These are phyloP conservation scores for Cornus controversa DNA, from an alignment of 148 eudicot species.

Conservation along the genomic window DNA sequence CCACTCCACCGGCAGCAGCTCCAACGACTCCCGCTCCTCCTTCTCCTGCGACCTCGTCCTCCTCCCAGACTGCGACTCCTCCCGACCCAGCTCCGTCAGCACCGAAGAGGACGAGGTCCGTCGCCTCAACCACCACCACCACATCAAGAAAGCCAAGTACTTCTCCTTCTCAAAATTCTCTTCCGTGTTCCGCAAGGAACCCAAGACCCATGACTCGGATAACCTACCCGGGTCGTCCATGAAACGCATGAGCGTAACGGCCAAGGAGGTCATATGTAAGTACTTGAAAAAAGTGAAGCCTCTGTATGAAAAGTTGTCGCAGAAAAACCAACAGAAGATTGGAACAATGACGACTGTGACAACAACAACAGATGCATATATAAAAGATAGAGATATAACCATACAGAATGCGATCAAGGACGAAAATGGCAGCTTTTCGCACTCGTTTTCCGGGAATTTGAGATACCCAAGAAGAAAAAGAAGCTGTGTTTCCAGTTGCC, in stretches of 20 bases:
- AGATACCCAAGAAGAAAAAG: constrained; percentile 38
- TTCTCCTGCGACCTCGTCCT: constrained; percentile 43
- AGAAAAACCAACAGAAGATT: constrained; percentile 20
- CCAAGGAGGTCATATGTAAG: constrained; percentile 71
- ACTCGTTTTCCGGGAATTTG: constrained; percentile 72
- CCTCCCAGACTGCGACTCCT: constrained; percentile 70
- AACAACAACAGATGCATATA: not conserved
- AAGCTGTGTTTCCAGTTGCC: constrained; percentile 66
- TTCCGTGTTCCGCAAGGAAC: constrained; percentile 58
- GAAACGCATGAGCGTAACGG: constrained; percentile 48
- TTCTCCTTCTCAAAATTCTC: constrained; percentile 69
- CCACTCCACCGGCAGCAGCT: constrained; percentile 46
- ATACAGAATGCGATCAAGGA: not conserved
- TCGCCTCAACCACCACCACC: constrained; percentile 15
- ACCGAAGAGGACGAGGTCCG: constrained; percentile 38
- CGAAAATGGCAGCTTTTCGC: constrained; percentile 13
- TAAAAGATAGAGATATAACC: not conserved
- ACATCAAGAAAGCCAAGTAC: constrained; percentile 32
- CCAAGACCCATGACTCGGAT: not conserved
- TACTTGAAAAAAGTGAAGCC: constrained; percentile 86
- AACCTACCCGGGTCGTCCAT: constrained; percentile 13
- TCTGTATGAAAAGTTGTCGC: constrained; percentile 66
- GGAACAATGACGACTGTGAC: not conserved
- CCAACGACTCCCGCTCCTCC: constrained; percentile 44
- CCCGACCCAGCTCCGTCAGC: constrained; percentile 65